These are phyloP conservation scores for Ogataea minuta DNA, from an alignment of 805 yeast genomes.

Conservation along the genomic window DNA sequence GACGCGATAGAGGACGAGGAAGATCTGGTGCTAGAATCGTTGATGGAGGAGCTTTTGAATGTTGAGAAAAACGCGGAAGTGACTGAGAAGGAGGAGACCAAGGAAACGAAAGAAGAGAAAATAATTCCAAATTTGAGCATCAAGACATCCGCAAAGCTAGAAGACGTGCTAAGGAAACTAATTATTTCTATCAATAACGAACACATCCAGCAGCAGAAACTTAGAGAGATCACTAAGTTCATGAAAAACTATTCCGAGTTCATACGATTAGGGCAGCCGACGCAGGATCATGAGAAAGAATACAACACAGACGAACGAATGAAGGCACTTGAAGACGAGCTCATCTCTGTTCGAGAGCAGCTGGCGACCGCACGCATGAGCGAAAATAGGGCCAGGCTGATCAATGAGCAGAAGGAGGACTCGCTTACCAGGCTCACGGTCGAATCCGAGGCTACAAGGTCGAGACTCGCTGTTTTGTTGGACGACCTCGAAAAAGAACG, in stretches of 20 bases:
- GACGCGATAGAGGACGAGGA: constrained; percentile 36
- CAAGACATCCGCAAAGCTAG: constrained; percentile 53
- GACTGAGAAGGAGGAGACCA: constrained; percentile 3
- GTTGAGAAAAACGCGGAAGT: constrained; percentile 9
- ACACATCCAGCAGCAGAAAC: constrained; percentile 55
- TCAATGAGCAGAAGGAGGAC: constrained; percentile 12
- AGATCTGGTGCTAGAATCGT: constrained; percentile 26
- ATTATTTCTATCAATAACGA: constrained; percentile 55
- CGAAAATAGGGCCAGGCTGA: constrained; percentile 16
- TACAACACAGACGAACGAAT: constrained; percentile 22
- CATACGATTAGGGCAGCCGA: constrained; percentile 8
- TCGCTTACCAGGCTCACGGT: background rate
- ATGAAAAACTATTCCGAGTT: constrained; percentile 45
- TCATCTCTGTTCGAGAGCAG: constrained; percentile 21
- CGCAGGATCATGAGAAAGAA: background rate
- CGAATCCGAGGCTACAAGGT: constrained; percentile 9
- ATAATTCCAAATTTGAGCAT: constrained; percentile 59
- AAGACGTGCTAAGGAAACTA: constrained; percentile 52
- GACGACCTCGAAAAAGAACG: constrained; percentile 11
- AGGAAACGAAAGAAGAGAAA: constrained; percentile 44
- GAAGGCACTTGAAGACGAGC: constrained; percentile 21
- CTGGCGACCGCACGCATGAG: constrained; percentile 19
- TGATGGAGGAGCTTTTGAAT: constrained; percentile 30
- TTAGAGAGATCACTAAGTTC: constrained; percentile 54
- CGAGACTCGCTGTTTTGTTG: background rate